Conservation (phyloP, 768 basidiomycete species). For the Suillus occidentalis region DNA sequence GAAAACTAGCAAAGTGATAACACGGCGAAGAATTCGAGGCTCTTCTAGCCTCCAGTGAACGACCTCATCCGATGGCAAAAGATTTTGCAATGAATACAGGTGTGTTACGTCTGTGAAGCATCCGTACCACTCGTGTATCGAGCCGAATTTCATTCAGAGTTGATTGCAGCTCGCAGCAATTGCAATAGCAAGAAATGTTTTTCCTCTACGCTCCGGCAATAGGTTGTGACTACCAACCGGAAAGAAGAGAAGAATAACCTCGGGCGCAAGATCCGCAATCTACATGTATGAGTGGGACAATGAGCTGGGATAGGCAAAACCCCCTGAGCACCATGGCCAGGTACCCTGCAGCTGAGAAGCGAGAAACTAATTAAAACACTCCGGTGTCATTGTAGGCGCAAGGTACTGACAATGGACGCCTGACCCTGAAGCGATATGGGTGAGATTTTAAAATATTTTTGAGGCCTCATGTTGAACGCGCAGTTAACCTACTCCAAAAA, state of each 20-base stretch:
- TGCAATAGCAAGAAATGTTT: neutral
- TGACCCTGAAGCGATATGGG: neutral
- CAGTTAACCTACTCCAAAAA: neutral
- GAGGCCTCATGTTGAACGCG: neutral
- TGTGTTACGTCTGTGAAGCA: neutral
- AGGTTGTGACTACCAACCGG: neutral
- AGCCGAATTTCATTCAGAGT: neutral
- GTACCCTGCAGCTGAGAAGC: neutral
- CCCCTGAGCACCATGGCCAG: neutral
- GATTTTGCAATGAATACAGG: neutral
- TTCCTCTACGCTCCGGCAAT: neutral
- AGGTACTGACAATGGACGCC: neutral
- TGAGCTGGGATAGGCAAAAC: neutral
- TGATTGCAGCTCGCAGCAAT: neutral
- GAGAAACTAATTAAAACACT: neutral
- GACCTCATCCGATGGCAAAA: neutral
- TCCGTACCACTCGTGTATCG: neutral
- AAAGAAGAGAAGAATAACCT: neutral
- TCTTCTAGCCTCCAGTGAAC: neutral
- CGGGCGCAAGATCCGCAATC: neutral
- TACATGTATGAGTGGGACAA: neutral
- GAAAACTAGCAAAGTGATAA: neutral
- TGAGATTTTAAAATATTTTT: neutral
- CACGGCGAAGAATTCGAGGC: neutral
- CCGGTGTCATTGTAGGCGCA: neutral